Evolutionary conservation across 192 early-diverging fungal species (phyloP), one percentile per base, ranked within the genome.

Genomic region (Kickxella alabastrina): DNA sequence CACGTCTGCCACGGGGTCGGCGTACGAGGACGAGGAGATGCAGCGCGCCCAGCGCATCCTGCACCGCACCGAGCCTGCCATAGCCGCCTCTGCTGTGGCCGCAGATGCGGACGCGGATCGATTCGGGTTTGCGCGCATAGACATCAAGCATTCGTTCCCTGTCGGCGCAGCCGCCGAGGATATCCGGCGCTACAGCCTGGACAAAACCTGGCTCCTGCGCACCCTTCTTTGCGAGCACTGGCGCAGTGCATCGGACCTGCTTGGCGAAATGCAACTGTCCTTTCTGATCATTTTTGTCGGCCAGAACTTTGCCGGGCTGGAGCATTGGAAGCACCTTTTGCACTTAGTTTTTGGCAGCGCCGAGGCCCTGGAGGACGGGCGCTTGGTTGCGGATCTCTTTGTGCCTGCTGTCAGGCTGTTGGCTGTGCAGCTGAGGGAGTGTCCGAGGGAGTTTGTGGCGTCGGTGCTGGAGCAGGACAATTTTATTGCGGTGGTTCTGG

Each of bases 311-410:
- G 79, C 91, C 9, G 91, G 89, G 0, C 82, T 92, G 36, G 83
- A 91, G 51, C 90, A 92, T 64, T 96, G 90, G 90, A 92, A 92
- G 39, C 68, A 76, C 23, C 25, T 93, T 7, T 58, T 92, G n/a
- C 82, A 87, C 8, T 39, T 93, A 24, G 47, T 91, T 3, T 84
- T 85, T 53, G 68, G 70, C 14, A 84, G 82, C 38, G 53, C 67
- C 10, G 87, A 92, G 23, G 80, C 81, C 2, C 50, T 93, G 0
- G 37, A 61, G 25, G 63, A 75, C 4, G 51, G 49, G 14, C 29
- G 21, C 4, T 17, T 59, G 24, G 51, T 63, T 4, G 47, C 36
- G 0, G 65, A 49, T 6, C n/a, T 87, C 19, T 83, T 84, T 75
- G 45, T 66, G 10, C 80, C 80, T 0, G 72, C 89, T 57, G 32